A percentile compares a stretch with the other conserved stretches of the same genome.
phyloP scores from a whole-genome alignment of 1,284 basidiomycete genomes.

The Mycosarcoma maydis region DNA sequence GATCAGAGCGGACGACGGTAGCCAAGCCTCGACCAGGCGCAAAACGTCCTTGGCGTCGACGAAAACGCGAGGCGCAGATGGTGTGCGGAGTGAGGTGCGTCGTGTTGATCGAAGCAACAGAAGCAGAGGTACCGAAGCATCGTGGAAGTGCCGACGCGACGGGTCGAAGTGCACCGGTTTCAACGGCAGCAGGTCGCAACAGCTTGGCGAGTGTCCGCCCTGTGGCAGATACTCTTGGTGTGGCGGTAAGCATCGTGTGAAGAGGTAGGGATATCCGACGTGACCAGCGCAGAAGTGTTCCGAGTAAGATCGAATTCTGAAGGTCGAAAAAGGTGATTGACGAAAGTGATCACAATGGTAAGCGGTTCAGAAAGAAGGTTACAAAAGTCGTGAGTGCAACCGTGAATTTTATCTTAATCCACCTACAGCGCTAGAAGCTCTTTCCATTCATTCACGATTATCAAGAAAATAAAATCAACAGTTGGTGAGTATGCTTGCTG shows the following conservation, averaged over 20 bases:
- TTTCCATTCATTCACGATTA: neutral
- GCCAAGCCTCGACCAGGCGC: slow-evolving; percentile 29
- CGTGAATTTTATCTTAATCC: no score
- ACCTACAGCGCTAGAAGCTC: no score
- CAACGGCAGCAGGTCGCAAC: slow-evolving; percentile 14
- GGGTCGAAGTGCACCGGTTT: slow-evolving; percentile 7
- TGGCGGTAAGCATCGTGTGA: slow-evolving; percentile 15
- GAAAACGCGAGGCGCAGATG: neutral
- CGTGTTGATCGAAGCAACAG: slow-evolving; percentile 12
- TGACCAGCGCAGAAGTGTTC: neutral
- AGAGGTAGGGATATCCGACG: neutral
- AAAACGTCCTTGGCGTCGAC: neutral
- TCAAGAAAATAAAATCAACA: neutral
- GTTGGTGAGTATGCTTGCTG: neutral
- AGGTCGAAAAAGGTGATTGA: no score
- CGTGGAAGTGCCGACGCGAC: slow-evolving; percentile 14
- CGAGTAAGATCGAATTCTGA: no score
- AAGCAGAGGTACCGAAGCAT: slow-evolving; percentile 22
- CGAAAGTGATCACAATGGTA: no score
- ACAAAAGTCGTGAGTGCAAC: no score
- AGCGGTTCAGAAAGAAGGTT: no score
- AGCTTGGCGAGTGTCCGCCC: slow-evolving; percentile 20
- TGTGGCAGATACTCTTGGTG: slow-evolving; percentile 21
- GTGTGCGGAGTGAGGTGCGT: slow-evolving; percentile 4
- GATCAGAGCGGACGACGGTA: slow-evolving; percentile 72